Evolutionary conservation across 768 basidiomycete species (phyloP).

Genomic region (Lactifluus subvellereus): DNA sequence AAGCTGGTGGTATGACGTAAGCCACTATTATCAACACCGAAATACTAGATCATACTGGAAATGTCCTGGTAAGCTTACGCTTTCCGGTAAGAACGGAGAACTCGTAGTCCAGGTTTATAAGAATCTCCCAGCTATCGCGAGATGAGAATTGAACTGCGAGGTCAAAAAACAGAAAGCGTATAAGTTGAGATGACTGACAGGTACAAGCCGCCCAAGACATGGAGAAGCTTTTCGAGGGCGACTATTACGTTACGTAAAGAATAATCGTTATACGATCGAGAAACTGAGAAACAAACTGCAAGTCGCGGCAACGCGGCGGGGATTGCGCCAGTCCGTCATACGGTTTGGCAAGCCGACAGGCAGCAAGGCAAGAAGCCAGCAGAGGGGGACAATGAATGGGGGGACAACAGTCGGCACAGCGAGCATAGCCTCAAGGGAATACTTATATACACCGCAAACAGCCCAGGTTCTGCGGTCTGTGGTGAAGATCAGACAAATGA

Average conservation of each 20-base stretch:
- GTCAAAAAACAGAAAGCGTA: neutral
- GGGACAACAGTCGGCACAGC: neutral
- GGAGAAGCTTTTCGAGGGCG: constrained; percentile 1
- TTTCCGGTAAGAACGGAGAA: neutral
- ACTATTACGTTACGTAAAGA: neutral
- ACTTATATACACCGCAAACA: neutral
- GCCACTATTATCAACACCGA: neutral
- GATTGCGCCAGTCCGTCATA: neutral
- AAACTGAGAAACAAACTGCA: neutral
- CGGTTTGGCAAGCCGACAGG: neutral
- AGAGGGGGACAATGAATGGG: neutral
- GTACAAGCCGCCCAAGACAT: constrained; percentile 11
- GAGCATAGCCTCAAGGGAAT: neutral
- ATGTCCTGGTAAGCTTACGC: neutral
- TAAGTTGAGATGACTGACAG: neutral
- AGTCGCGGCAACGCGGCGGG: neutral
- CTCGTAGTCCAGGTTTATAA: constrained; percentile 10
- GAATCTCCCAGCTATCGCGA: constrained; percentile 6
- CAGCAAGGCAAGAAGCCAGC: neutral
- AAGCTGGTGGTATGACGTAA: neutral
- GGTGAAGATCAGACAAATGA: neutral
- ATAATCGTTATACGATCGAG: neutral
- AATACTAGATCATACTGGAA: neutral
- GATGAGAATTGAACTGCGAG: too few relatives aligned
- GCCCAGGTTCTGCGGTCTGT: neutral